phyloP scores from a whole-genome alignment of 2,329 filamentous ascomycete genomes.

The Xylariales sp. region DNA sequence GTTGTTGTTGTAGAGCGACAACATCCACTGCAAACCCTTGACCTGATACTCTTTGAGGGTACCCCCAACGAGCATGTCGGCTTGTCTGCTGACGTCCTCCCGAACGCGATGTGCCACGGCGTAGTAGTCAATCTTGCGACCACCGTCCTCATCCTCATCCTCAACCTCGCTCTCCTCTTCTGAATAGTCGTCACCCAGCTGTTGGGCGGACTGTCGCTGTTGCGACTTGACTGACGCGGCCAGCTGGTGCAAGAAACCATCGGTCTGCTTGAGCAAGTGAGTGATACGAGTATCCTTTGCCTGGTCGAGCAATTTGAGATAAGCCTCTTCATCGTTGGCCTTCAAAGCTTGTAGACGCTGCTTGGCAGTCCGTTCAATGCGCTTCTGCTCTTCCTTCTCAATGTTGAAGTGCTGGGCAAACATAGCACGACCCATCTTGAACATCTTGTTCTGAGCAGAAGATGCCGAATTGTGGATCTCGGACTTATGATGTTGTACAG shows the following conservation, averaged over 20 bases:
- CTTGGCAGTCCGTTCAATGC: constrained; percentile 94
- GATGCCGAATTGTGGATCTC: constrained; percentile 68
- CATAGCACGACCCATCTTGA: constrained; percentile 89
- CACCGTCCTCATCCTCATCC: constrained; percentile 64
- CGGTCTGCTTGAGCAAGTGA: constrained; percentile 91
- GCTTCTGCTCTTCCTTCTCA: constrained; percentile 98
- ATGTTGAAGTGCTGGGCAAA: constrained; percentile 87
- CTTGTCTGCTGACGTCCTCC: constrained; percentile 83
- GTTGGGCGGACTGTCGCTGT: constrained; percentile 75
- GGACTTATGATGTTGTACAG: constrained; percentile 75
- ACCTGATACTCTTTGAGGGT: constrained; percentile 95
- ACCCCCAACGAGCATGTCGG: constrained; percentile 83
- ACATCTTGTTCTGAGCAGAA: constrained; percentile 66
- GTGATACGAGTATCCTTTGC: constrained; percentile 99
- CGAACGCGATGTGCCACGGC: constrained; percentile 94
- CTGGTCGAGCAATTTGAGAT: constrained; percentile 94
- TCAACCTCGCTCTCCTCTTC: constrained; percentile 60
- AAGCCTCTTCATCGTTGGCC: constrained; percentile 98
- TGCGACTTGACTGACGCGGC: constrained; percentile 92
- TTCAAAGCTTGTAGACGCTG: constrained; percentile 98
- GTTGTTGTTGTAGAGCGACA: constrained; percentile 99
- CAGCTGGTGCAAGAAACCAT: constrained; percentile 94
- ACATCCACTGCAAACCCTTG: constrained; percentile 99
- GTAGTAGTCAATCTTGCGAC: constrained; percentile 94
- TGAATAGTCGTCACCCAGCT: constrained; percentile 64